phyloP scores from a whole-genome alignment of 495 filamentous ascomycete species.

The Lasiosphaeria hispida region DNA sequence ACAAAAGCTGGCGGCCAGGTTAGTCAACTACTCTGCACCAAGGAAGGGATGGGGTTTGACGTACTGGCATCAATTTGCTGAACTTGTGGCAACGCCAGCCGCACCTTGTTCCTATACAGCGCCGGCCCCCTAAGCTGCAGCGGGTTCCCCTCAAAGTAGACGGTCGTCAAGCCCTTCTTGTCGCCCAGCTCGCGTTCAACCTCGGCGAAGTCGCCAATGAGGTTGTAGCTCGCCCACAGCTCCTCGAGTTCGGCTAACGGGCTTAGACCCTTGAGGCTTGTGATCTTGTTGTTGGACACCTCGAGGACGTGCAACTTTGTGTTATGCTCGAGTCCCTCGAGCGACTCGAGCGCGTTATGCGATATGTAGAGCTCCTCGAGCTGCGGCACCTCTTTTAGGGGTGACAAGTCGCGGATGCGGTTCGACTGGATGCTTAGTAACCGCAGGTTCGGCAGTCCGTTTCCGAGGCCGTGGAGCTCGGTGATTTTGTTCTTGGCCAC shows the following conservation, averaged over 20 bases:
- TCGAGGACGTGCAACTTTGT: conserved; percentile 74
- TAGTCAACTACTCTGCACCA: neutral
- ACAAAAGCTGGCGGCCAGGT: conserved; percentile 38
- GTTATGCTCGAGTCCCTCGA: conserved; percentile 73
- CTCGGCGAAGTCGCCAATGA: conserved; percentile 74
- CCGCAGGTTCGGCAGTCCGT: conserved; percentile 68
- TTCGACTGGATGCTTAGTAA: conserved; percentile 98
- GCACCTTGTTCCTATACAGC: conserved; percentile 90
- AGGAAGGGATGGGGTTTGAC: conserved; percentile 35
- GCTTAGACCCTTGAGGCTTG: conserved; percentile 67
- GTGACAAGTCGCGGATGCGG: conserved; percentile 76
- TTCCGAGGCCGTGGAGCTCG: conserved; percentile 67
- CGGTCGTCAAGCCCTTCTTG: conserved; percentile 78
- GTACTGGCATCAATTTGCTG: conserved; percentile 96
- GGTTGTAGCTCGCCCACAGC: conserved; percentile 91
- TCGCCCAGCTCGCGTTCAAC: conserved; percentile 75
- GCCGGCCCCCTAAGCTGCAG: conserved; percentile 71
- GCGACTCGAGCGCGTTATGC: conserved; percentile 84
- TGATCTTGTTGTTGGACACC: conserved; percentile 84
- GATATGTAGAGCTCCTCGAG: conserved; percentile 97
- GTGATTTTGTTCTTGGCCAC: conserved; percentile 97
- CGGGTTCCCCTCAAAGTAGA: conserved; percentile 97
- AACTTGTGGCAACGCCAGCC: conserved; percentile 80
- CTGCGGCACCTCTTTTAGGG: conserved; percentile 66
- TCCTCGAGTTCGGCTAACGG: conserved; percentile 75